Base-by-base conservation (phyloP, 768 basidiomycete genomes). In the Ramaria rubella region DNA sequence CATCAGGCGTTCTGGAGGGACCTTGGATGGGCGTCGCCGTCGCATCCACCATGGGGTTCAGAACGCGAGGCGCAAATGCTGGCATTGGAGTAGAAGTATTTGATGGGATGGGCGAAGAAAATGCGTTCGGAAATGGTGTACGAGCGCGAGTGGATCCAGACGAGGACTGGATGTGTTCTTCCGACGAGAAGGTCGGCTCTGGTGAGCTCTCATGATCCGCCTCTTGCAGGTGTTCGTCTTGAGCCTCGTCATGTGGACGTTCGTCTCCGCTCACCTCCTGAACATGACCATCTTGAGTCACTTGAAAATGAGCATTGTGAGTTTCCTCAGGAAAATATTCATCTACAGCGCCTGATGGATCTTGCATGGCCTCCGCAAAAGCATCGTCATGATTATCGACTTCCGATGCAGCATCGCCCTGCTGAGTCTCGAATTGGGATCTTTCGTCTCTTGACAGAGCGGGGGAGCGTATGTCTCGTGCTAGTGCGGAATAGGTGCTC, bases 51-150 rank as follows among this genome's bases (percentile, higher is more conserved):
- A 73, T 73, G 1, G 59, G 1, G 60, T 57, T 31, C 46, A 15
- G 11, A 74, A 64, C 4, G 81, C 76, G 26, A 78, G 64, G 52
- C 78, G 73, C 67, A 84, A 80, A 21, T 26, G 46, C 50, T 11
- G 55, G 49, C 12, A 29, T 33, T 29, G 50, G 48, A 23, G 49
- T 40, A 14, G 49, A 12, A 4, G 15, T 27, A 23, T 24, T 23
- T n/a, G 54, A 6, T 23, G 11, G 27, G 12, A n/a, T 30, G n/a
- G 57, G 50, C 23, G 51, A 58, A 3, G 49, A 52, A 52, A 52
- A 58, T 27, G 57, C 48, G 12, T 29, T 40, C 21, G 57, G 57
- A 30, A 51, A 51, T 12, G 57, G 57, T 4, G 51, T 51, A 27
- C 57, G 36, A n/a, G 50, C 34, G 23, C 30, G 50, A 26, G 29